Conservation (phyloP, 2,329 filamentous ascomycete species). For the Fusarium sp. region DNA sequence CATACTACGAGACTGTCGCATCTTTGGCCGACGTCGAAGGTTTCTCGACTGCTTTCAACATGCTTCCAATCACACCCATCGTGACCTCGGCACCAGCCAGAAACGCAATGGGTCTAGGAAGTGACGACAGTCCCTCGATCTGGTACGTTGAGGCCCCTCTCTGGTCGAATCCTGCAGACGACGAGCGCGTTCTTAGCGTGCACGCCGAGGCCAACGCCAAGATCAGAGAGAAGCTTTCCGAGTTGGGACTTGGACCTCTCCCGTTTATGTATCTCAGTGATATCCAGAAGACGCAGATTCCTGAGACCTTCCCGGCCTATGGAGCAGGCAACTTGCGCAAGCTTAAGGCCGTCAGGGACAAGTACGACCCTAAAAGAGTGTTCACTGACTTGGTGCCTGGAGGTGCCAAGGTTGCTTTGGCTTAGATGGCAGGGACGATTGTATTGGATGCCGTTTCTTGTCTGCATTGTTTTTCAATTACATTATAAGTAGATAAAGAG, state of each 20-base stretch:
- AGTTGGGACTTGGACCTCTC: neutral
- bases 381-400: neutral
- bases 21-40: constrained; percentile 5
- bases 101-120: constrained; percentile 1
- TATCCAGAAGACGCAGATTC: neutral
- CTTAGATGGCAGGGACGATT: neutral
- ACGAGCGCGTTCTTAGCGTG: neutral
- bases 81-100: neutral
- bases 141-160: neutral
- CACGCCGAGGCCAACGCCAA: neutral
- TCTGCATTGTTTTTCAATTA: neutral
- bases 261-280: neutral
- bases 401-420: neutral
- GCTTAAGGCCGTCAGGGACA: neutral
- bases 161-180: neutral
- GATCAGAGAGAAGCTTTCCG: neutral
- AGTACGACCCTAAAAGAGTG: neutral
- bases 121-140: neutral
- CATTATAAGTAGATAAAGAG: neutral
- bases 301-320: neutral
- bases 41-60: constrained; percentile 7
- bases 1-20: neutral
- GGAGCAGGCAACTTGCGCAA: neutral
- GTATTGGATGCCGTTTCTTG: neutral
- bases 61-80: neutral